Evolutionary conservation across 768 basidiomycete genomes (phyloP), one percentile per base, ranked within the genome.

Genomic region (Pluteus cervinus): DNA sequence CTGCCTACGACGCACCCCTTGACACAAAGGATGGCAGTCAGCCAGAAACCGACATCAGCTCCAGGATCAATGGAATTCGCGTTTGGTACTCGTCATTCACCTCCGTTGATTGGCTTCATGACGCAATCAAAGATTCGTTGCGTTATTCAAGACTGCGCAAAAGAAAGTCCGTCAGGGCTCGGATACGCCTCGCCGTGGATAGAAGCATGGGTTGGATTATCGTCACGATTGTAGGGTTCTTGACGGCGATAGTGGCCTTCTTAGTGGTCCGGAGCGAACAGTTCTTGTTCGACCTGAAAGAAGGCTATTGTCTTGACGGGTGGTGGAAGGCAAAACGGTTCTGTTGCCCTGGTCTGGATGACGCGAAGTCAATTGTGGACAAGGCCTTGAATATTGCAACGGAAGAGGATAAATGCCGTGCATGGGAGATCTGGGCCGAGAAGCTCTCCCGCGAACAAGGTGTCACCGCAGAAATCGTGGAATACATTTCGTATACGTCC

Each of bases 21-120:
- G 40, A 47, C 4, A 44, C 50, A 23, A 61, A 61, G 36, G 57
- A 63, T 46, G n/a, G n/a, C n/a, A n/a, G n/a, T n/a, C 57, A 62
- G 17, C 56, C 52, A 29, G 73, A 66, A 5, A 55, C 66, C 12
- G 76, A 73, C 30, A 55, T 69, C 12, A 81, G 79, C 40, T 69
- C 77, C 22, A 79, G 76, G 51, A 77, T 79, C 33, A 94, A 94
- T 48, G 92, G 92, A 24, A 80, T 89, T 40, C 82, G 89, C 18
- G 87, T 91, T 23, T 87, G 83, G 88, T 91, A 90, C 57, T 80
- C 84, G 8, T 87, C 86, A 3, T 94, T 81, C 63, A 81, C 87
- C 0, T 90, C 86, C 14, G 84, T 94, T 40, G 92, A 97, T 59
- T 97, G 93, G 94, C 67, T 97, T 37, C 94, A 97, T 51, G 94